A percentile compares a stretch with the other conserved stretches of the same genome.
Evolutionary conservation across 441 rosid species (phyloP).

Genomic region (Adansonia madagascariensis): DNA sequence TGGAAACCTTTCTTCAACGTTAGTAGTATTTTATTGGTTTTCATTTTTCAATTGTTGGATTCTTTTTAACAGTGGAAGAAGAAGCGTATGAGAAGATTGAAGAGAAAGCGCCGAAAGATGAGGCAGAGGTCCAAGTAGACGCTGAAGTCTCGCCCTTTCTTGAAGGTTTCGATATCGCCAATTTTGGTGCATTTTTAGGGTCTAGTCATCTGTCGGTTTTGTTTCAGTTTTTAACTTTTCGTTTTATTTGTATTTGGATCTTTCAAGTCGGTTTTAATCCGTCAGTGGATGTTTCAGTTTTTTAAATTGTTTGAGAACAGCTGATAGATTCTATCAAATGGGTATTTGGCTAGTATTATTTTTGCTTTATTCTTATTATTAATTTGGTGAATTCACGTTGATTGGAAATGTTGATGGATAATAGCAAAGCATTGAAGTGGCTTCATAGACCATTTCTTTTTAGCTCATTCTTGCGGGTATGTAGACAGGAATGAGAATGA

Average conservation of each 20-base stretch:
- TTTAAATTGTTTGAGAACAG: conserved; percentile 24
- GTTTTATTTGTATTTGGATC: background rate
- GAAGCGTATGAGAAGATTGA: conserved; percentile 77
- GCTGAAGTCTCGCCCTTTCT: background rate
- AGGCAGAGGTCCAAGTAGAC: conserved; percentile 73
- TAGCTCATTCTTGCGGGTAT: background rate
- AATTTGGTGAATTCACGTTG: background rate
- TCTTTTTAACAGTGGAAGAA: conserved; percentile 59
- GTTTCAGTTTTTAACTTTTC: background rate
- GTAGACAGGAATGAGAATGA: no score
- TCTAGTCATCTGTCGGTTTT: background rate
- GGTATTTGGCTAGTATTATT: background rate
- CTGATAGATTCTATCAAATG: conserved; percentile 23
- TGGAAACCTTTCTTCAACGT: background rate
- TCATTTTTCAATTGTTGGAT: background rate
- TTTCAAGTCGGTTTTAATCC: conserved; percentile 7
- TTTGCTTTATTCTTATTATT: background rate
- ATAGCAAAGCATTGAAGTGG: background rate
- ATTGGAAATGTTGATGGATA: background rate
- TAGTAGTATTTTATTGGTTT: background rate
- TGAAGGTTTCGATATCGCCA: background rate
- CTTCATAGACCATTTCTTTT: background rate
- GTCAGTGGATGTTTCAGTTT: conserved; percentile 19
- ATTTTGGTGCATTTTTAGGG: background rate
- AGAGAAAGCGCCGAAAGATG: conserved; percentile 85